Base-by-base conservation (phyloP, 2,329 filamentous ascomycete species). In the Cercospora zeae-maydis region DNA sequence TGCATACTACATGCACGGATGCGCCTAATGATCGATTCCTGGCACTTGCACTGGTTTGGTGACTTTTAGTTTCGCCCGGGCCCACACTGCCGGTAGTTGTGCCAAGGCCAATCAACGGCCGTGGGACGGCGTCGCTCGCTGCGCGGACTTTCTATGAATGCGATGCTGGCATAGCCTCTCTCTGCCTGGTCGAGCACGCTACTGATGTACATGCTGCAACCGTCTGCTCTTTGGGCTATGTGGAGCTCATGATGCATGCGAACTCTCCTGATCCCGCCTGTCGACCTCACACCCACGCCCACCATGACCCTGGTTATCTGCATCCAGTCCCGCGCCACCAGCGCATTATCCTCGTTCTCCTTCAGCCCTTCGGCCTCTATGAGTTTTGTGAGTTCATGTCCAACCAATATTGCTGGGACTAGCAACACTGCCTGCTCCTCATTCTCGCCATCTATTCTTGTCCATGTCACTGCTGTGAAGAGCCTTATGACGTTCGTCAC, bases 231-330 rank as follows among this genome's bases (percentile, higher is more conserved):
- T 42, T 64, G 54, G 64, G 57, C 64, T 61, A 51, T 52, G 63
- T 63, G 63, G 62, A 67, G 66, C 63, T 66, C 57, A 62, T 57
- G 61, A 66, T 67, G 63, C 65, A 62, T 63, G 65, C 61, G 61
- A 64, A 67, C 59, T 64, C 61, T 66, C 52, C 54, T 62, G 54
- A 65, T 63, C 65, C 61, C 65, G 37, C 52, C 65, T 54, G 59
- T 59, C 59, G 57, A 52, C 45, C 47, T 36, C 34, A 49, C 55
- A 53, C 57, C 45, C 33, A 37, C 55, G 55, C 55, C 39, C 55
- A 39, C 55, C 37, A 24, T 59, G 57, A 59, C 57, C 57, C 57
- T 59, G 57, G 57, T 53, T 59, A 52, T 59, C 31, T 60, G 58
- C 54, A 52, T 54, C 30, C 34, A 55, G 61, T 63, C 65, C 63